phyloP scores from a whole-genome alignment of 352 stramenopile genomes.

The Phytophthora fragariae region DNA sequence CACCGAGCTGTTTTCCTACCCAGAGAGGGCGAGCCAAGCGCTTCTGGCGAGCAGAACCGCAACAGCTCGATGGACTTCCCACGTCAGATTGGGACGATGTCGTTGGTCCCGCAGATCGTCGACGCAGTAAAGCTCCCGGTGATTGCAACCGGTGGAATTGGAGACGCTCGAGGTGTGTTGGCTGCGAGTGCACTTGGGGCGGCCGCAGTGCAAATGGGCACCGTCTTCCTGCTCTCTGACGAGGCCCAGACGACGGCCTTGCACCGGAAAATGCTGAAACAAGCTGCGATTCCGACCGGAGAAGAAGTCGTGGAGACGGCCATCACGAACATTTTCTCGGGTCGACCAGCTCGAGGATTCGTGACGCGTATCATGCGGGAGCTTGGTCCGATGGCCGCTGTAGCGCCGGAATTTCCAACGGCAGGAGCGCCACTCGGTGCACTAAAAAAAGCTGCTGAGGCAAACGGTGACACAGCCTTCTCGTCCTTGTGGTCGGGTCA shows the following conservation, averaged over 20 bases:
- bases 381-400: slow-evolving; percentile 37
- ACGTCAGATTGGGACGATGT: slow-evolving; percentile 47
- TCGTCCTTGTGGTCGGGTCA: slow-evolving; percentile 42
- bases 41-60: slow-evolving; percentile 9
- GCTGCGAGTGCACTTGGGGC: slow-evolving; percentile 55
- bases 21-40: slow-evolving; percentile 8
- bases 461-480: slow-evolving; percentile 30
- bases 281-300: slow-evolving; percentile 33
- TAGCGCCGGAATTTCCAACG: slow-evolving; percentile 30
- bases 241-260: slow-evolving; percentile 47
- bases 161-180: slow-evolving; percentile 49
- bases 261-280: slow-evolving; percentile 46
- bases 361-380: slow-evolving; percentile 50
- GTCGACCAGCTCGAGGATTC: slow-evolving; percentile 54
- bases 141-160: slow-evolving; percentile 68
- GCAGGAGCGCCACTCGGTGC: slow-evolving; percentile 28
- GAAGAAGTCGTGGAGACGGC: slow-evolving; percentile 29
- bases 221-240: slow-evolving; percentile 60
- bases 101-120: slow-evolving; percentile 58
- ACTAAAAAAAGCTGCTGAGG: slow-evolving; percentile 31
- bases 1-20: slow-evolving; percentile 63
- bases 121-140: slow-evolving; percentile 50
- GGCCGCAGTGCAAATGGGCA: slow-evolving; percentile 68
- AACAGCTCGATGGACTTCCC: slow-evolving; percentile 43
- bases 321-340: slow-evolving; percentile 49